Percentiles rank a stretch among this genome's conserved stretches.
Conservation (phyloP, 2,329 filamentous ascomycete species). For the Rhynchosporium agropyri region DNA sequence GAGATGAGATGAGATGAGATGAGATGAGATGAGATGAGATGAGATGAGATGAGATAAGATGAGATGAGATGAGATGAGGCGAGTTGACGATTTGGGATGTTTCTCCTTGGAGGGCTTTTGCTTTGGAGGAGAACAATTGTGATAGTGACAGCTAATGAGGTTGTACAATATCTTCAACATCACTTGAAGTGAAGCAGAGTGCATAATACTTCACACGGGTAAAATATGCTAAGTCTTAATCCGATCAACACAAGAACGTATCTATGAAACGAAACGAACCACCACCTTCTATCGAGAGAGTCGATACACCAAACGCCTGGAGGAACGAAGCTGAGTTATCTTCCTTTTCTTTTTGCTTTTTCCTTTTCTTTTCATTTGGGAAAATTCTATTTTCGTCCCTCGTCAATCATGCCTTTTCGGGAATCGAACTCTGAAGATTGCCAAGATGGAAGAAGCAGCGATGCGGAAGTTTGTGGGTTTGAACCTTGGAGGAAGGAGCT, state of each 20-base stretch:
- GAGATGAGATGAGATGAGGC: background rate
- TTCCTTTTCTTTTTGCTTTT: background rate
- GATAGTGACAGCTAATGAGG: background rate
- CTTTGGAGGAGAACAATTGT: too few relatives aligned
- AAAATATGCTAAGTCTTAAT: background rate
- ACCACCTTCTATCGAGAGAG: background rate
- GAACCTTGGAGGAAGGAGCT: too few relatives aligned
- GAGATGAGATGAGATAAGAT: background rate
- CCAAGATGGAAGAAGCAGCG: conserved; percentile 11
- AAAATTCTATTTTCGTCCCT: background rate
- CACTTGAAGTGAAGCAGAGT: background rate
- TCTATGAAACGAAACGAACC: background rate
- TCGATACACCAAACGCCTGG: conserved; percentile 2
- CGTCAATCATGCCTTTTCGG: background rate
- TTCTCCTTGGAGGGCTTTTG: too few relatives aligned
- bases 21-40: background rate
- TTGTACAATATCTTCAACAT: background rate
- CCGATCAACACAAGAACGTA: background rate
- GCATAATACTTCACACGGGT: too few relatives aligned
- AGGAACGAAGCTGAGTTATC: background rate
- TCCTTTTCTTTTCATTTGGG: too few relatives aligned
- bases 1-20: background rate
- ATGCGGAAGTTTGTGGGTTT: background rate
- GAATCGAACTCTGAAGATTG: background rate
- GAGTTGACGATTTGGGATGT: background rate